Evolutionary conservation across 192 early-diverging fungal genomes (phyloP), one percentile per base, ranked within the genome.

Genomic region (Diversispora eburnea): DNA sequence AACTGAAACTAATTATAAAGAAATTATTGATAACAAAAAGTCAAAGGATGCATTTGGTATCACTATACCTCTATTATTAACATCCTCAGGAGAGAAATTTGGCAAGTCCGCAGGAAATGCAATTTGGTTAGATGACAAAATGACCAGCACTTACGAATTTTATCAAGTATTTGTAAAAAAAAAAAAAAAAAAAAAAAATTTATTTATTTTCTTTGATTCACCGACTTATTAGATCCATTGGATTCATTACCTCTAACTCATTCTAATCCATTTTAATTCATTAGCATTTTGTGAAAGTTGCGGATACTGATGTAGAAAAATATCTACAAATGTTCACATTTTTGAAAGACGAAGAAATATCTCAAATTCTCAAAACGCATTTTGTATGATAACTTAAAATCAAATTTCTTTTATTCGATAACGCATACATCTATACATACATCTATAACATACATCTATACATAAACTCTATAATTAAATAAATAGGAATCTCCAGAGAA

Each of bases 81-180:
- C 92, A 0, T 81, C 94, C 2, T 88, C 87, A 2, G 96, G 96
- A 7, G 94, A 96, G 72, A 98, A 98, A 79, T 98, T 98, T 88
- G 96, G 96, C 20, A 98, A 98, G 79, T 93, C 91, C 45, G 94
- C 93, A 19, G 96, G 96, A 42, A 98, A 98, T 77, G 95, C 95
- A 3, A 84, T 98, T 13, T 98, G 96, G 96, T 80, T 98, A 72
- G 92, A 96, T 79, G 85, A 87, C 41, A 82, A 58, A 4, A 85
- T 90, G 84, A 88, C 92, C 0, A 92, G 93, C 22, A 74, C 86
- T 4, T 98, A 90, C 79, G 95, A 97, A 60, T 90, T 98, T 67
- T 98, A 97, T 79, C 96, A 98, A 87, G 91, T 93, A 78, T 33
- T n/a, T 41, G 5, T 20, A 22, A 13, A 8, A 52, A 19, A 70